These are phyloP conservation scores for Hypoxylon sp. DNA, from an alignment of 2,329 filamentous ascomycete species.

Conservation along the genomic window DNA sequence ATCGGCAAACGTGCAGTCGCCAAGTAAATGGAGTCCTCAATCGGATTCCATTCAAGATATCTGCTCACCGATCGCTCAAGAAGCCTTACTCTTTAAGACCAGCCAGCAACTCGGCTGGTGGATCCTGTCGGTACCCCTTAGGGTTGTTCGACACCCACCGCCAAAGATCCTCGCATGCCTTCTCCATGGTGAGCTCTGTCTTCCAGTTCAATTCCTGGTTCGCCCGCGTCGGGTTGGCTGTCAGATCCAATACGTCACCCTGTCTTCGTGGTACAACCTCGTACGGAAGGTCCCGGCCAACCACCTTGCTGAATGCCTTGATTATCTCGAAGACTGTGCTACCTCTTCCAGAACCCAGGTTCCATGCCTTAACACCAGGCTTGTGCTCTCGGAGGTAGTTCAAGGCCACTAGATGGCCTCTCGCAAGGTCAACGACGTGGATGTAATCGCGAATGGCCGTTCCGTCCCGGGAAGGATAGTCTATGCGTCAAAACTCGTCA, in stretches of 20 bases:
- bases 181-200: constrained; percentile 88
- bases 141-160: constrained; percentile 98
- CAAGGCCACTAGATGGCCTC: constrained; percentile 88
- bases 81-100: constrained; percentile 62
- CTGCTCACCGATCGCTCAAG: constrained; percentile 30
- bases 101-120: constrained; percentile 84
- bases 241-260: constrained; percentile 94
- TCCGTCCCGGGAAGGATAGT: constrained; percentile 91
- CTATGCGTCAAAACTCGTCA: constrained; percentile 59
- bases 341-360: constrained; percentile 92
- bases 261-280: constrained; percentile 84
- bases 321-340: constrained; percentile 98
- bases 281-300: constrained; percentile 88
- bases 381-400: constrained; percentile 87
- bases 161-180: constrained; percentile 95
- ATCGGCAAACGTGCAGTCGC: constrained; percentile 10
- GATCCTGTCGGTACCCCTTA: constrained; percentile 90
- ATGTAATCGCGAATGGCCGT: constrained; percentile 99
- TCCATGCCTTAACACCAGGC: constrained; percentile 95
- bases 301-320: constrained; percentile 89
- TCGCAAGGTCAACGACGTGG: constrained; percentile 90
- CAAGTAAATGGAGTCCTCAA: constrained; percentile 16
- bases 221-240: constrained; percentile 88
- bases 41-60: constrained; percentile 22
- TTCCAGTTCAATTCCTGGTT: constrained; percentile 94